Conservation (phyloP, 2,329 filamentous ascomycete genomes). For the Xylariomycetidae sp. region DNA sequence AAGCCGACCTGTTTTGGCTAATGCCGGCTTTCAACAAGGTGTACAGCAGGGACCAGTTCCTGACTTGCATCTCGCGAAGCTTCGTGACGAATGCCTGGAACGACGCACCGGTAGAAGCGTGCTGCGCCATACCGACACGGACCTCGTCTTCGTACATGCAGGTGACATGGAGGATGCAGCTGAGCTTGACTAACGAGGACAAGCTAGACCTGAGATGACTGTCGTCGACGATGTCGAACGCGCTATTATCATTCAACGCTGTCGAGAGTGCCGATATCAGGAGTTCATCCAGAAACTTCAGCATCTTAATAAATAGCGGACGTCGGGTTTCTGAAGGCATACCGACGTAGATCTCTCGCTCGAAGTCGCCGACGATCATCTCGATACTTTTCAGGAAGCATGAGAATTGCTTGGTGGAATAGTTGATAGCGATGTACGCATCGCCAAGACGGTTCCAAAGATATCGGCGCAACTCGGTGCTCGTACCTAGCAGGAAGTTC, state of each 20-base stretch:
- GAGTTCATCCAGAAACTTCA: constrained; percentile 76
- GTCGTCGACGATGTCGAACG: constrained; percentile 82
- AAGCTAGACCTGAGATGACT: constrained; percentile 71
- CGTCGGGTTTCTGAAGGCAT: constrained; percentile 61
- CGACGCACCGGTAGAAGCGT: constrained; percentile 53
- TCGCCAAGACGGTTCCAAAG: constrained; percentile 89
- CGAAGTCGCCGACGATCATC: constrained; percentile 63
- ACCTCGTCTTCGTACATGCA: constrained; percentile 81
- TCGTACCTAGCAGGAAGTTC: constrained; percentile 77
- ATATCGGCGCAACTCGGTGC: constrained; percentile 76
- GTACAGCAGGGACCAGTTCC: constrained; percentile 86
- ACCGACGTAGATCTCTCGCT: constrained; percentile 58
- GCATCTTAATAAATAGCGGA: constrained; percentile 65
- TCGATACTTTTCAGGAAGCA: constrained; percentile 84
- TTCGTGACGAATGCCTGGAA: constrained; percentile 59
- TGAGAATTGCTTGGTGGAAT: constrained; percentile 81
- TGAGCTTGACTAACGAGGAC: constrained; percentile 64
- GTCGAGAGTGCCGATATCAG: constrained; percentile 67
- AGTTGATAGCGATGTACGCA: constrained; percentile 81
- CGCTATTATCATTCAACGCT: constrained; percentile 59
- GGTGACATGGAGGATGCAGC: constrained; percentile 72
- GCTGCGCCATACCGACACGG: constrained; percentile 66
- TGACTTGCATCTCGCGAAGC: constrained; percentile 81
- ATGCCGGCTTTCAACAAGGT: constrained; percentile 72
- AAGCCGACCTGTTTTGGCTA: constrained; percentile 58